These are phyloP conservation scores for Chlorophyllum brunneum DNA, from an alignment of 768 basidiomycete genomes.

Conservation along the genomic window DNA sequence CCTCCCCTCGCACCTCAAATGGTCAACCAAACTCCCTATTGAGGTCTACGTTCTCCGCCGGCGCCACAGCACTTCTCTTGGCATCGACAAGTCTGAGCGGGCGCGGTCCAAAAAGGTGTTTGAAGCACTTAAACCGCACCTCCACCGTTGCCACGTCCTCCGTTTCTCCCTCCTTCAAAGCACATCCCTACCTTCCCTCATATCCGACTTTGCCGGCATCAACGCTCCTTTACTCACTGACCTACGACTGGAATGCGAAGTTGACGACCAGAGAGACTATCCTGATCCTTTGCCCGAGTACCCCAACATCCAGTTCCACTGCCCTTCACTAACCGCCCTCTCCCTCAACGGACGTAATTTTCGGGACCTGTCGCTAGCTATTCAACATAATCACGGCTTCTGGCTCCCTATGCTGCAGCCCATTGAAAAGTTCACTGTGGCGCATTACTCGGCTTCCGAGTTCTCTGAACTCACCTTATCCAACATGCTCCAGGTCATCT, in stretches of 20 bases:
- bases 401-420: slow-evolving; percentile 12
- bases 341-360: slow-evolving; percentile 20
- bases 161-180: slow-evolving; percentile 17
- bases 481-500: slow-evolving; percentile 9
- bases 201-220: slow-evolving; percentile 4
- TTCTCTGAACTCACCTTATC: no score
- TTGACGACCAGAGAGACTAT: slow-evolving; percentile 14
- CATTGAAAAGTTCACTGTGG: slow-evolving; percentile 15
- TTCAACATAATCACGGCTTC: slow-evolving; percentile 3
- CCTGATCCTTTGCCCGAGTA: background rate
- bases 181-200: slow-evolving; percentile 18
- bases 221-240: slow-evolving; percentile 4
- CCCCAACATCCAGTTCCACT: background rate
- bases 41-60: slow-evolving; percentile 16
- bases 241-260: slow-evolving; percentile 14
- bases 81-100: slow-evolving; percentile 2
- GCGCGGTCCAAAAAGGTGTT: slow-evolving; percentile 2
- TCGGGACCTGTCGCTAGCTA: slow-evolving; percentile 4
- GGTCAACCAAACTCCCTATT: slow-evolving; percentile 14
- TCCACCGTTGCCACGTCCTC: slow-evolving; percentile 18
- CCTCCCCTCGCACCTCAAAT: slow-evolving; percentile 12
- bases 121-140: slow-evolving; percentile 15
- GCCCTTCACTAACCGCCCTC: slow-evolving; percentile 14
- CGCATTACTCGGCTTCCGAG: slow-evolving; percentile 9
- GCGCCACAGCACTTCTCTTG: slow-evolving; percentile 7